A percentile compares a stretch with the other conserved stretches of the same genome.
These are phyloP conservation scores for Cenchrus purpureus DNA, from an alignment of 176 grass and related monocot species.

Conservation along the genomic window DNA sequence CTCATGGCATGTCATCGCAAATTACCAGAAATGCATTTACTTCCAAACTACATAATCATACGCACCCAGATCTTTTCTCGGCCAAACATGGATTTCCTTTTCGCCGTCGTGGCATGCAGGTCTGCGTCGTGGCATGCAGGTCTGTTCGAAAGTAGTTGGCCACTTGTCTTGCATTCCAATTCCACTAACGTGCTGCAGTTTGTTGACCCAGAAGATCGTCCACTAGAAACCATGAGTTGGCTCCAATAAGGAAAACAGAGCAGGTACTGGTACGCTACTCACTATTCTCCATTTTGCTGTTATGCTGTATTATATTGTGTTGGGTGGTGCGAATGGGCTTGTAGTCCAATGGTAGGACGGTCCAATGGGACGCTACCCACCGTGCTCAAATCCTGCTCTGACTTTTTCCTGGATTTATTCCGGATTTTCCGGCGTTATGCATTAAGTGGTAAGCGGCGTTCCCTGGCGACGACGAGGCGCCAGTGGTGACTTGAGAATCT, in stretches of 20 bases:
- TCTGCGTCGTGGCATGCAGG: not conserved
- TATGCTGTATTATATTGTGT: constrained; percentile 29
- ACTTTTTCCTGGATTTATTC: too few species aligned
- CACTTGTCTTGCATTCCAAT: constrained; percentile 20
- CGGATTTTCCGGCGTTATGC: too few species aligned
- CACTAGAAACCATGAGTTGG: constrained; percentile 30
- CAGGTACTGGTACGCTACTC: constrained; percentile 41
- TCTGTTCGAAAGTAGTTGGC: constrained; percentile 22
- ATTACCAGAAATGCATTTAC: constrained; percentile 19
- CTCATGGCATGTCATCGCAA: not conserved
- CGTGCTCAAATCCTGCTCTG: too few species aligned
- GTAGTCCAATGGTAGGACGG: too few species aligned
- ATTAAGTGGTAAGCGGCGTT: too few species aligned
- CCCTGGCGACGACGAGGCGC: too few species aligned
- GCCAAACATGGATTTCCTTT: constrained; percentile 5
- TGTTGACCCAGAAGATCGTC: constrained; percentile 33
- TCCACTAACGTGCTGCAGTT: constrained; percentile 38
- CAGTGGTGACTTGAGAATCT: too few species aligned
- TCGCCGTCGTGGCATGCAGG: not conserved
- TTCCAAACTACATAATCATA: not conserved
- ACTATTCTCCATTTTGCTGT: not conserved
- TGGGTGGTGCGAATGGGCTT: not conserved
- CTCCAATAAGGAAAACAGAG: constrained; percentile 23
- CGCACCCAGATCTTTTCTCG: not conserved
- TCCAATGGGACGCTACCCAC: too few species aligned